Base-by-base conservation (phyloP, 2,329 filamentous ascomycete genomes). In the Diplodia sapinea region DNA sequence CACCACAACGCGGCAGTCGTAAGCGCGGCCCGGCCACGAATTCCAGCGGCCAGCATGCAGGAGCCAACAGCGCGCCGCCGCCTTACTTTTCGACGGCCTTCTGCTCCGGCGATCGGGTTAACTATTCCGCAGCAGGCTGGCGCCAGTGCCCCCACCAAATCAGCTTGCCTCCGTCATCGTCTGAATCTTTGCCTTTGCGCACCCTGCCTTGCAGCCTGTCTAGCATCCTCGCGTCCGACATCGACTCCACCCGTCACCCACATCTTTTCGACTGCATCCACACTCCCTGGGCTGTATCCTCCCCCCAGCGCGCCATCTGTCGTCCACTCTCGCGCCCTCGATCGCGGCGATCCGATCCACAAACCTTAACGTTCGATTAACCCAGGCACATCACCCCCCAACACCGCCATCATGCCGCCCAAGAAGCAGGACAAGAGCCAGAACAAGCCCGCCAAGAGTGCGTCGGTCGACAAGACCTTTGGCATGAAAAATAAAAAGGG, bases 401-500 rank as follows among this genome's bases (percentile, higher is more conserved):
- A 67, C 68, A 70, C 73, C 74, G 78, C 81, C 83, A 88, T 74
- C 74, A 93, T 94, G 91, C 83, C 91, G 79, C 91, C 91, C 68
- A 93, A 93, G 79, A 77, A 78, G 70, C 81, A 81, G 75, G 77
- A 80, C 59, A 93, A 93, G 79, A 77, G 77, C 70, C 81, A 81
- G 75, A 77, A 80, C 59, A 78, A 80, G 75, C 79, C 80, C 72
- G 78, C 79, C 73, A 93, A 93, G 82, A 75, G 84, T 54, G 91
- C 93, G 11, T 38, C 36, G 71, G 93, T 95, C 70, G 95, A 99
- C 85, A 95, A 94, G 83, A 97, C 95, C 59, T 99, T 99, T 85
- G 95, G 95, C 74, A 98, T 99, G 95, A 99, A 99, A 84, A 99
- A 99, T 79, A 99, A 99, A 85, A 99, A 97, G 86, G 95, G 95